Evolutionary conservation across 75 land plant species (phyloP), one percentile per base, ranked within the genome.

Genomic region (Cupressus sempervirens): DNA sequence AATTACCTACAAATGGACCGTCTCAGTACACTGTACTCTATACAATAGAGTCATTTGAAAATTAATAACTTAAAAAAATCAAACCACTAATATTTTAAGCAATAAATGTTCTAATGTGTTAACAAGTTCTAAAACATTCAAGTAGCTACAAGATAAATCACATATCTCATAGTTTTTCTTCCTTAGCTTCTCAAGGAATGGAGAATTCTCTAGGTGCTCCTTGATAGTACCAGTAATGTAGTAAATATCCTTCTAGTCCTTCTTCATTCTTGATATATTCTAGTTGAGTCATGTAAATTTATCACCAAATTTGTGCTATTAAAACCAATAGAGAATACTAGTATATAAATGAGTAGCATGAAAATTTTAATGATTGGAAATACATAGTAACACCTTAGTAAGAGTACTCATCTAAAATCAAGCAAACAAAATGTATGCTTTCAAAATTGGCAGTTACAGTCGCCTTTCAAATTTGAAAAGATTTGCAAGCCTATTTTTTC

Each of bases 151-250:
- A 56, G 81, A 50, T 26, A 50, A 45, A 52, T 7, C 54, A 56
- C 30, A 52, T 88, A 98, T 98, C 99, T 98, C 99, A 84, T 90
- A 98, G 83, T 93, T 91, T 75, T 96, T 96, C 91, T 97, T 94
- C 83, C 88, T 91, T 13, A 98, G 93, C 50, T 93, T 92, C 88
- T 98, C 99, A 86, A 98, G 92, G 89, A 98, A 98, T 82, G 99
- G 99, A 45, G 99, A 98, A 52, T 95, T 98, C 84, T 96, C 98
- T 85, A 98, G 84, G 82, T 93, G 98, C 58, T 95, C 97, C 89
- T 92, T 96, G 91, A 84, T 94, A 76, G 92, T 86, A 35, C 99
- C 99, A 26, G 99, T 98, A 18, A 98, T 93, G 86, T 93, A 98
- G 86, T 96, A 98, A 80, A 98, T 96, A 75, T 98, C 95, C 79